Percentiles rank a stretch among this genome's conserved stretches.
Evolutionary conservation across 164 flowering plant genomes (phyloP).

Genomic region (Pachysandra terminalis): DNA sequence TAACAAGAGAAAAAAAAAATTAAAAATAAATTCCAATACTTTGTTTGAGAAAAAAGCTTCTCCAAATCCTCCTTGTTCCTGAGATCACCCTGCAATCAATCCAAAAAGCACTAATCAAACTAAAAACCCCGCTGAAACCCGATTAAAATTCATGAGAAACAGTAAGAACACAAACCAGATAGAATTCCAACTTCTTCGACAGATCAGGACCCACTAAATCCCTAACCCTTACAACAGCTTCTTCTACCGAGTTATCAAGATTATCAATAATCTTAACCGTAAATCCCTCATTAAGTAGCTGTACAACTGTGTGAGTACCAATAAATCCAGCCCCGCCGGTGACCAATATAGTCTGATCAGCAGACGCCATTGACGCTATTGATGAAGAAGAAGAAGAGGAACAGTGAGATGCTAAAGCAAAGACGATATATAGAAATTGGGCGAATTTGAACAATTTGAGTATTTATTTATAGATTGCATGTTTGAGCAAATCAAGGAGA

Average conservation of each 20-base stretch:
- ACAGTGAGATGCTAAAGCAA: too few species aligned
- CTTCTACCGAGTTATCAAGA: conserved; percentile 64
- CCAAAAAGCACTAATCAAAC: neutral
- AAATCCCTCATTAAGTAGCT: conserved; percentile 67
- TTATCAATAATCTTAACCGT: conserved; percentile 71
- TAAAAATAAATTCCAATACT: conserved; percentile 35
- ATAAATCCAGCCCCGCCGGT: conserved; percentile 98
- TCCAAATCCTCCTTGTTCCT: conserved; percentile 82
- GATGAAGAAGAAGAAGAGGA: neutral
- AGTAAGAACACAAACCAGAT: conserved; percentile 30
- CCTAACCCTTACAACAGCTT: conserved; percentile 62
- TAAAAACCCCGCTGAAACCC: neutral
- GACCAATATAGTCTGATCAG: conserved; percentile 48
- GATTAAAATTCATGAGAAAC: neutral
- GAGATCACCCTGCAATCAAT: conserved; percentile 70
- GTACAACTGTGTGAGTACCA: conserved; percentile 83
- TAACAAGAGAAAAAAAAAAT: neutral
- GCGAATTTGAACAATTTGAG: neutral
- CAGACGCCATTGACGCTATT: conserved; percentile 22
- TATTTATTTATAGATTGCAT: neutral
- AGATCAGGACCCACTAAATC: conserved; percentile 58
- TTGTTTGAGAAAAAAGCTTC: conserved; percentile 55
- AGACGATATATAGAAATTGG: neutral
- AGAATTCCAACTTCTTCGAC: conserved; percentile 54
- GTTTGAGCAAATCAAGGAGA: conserved; percentile 9